These are phyloP conservation scores for Ogataea nitratoaversa DNA, from an alignment of 805 yeast species.

Conservation along the genomic window DNA sequence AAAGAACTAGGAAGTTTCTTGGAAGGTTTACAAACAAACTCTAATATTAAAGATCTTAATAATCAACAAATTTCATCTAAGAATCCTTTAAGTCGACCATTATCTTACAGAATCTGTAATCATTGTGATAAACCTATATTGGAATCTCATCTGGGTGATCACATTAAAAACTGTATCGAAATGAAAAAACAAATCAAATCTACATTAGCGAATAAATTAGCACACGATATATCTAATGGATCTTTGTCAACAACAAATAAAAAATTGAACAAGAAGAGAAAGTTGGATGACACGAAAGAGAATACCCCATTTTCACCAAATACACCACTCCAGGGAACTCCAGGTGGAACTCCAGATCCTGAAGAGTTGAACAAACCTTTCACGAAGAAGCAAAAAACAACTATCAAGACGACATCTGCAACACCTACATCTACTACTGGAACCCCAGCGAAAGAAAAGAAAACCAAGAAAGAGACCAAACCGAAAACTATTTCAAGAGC, in stretches of 20 bases:
- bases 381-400: constrained; percentile 17
- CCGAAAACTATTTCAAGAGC: constrained; percentile 44
- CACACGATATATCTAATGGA: neutral
- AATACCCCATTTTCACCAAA: constrained; percentile 24
- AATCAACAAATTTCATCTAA: constrained; percentile 10
- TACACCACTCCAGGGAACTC: constrained; percentile 13
- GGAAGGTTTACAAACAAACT: constrained; percentile 25
- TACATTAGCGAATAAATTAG: neutral
- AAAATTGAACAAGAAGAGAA: constrained; percentile 24
- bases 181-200: constrained; percentile 25
- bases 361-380: constrained; percentile 4
- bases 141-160: constrained; percentile 33
- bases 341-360: constrained; percentile 7
- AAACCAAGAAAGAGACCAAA: constrained; percentile 30
- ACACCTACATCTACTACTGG: constrained; percentile 5
- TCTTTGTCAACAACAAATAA: constrained; percentile 1
- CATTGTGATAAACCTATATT: constrained; percentile 44
- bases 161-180: constrained; percentile 36
- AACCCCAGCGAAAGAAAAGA: constrained; percentile 27
- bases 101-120: constrained; percentile 44
- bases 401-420: neutral
- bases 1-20: constrained; percentile 33
- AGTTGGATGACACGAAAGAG: constrained; percentile 20
- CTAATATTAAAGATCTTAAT: constrained; percentile 1
- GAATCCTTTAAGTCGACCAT: constrained; percentile 35